Evolutionary conservation across 2,329 filamentous ascomycete genomes (phyloP).

Genomic region (Lachnellula cervina): DNA sequence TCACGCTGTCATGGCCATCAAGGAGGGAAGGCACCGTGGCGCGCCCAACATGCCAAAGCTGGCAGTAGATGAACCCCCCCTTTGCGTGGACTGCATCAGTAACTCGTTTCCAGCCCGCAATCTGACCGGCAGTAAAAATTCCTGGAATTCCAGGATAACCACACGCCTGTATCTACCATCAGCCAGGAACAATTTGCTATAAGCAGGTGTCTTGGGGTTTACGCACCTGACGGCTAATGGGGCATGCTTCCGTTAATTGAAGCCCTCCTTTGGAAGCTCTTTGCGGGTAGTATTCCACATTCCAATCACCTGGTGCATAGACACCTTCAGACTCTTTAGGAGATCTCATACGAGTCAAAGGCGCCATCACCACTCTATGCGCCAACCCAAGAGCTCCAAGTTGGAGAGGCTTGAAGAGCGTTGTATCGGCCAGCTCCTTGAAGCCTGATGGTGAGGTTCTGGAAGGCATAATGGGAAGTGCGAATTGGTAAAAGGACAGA

Average conservation of each 20-base stretch:
- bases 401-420: slow-evolving; percentile 38
- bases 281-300: slow-evolving; percentile 47
- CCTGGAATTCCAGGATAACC: slow-evolving; percentile 49
- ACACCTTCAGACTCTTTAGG: slow-evolving; percentile 28
- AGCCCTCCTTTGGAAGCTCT: slow-evolving; percentile 50
- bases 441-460: slow-evolving; percentile 15
- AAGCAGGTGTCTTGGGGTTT: slow-evolving; percentile 26
- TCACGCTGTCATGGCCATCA: slow-evolving; percentile 30
- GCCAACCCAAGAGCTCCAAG: slow-evolving; percentile 34
- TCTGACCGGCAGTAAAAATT: slow-evolving; percentile 48
- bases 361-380: slow-evolving; percentile 48
- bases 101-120: slow-evolving; percentile 52
- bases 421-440: slow-evolving; percentile 16
- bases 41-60: slow-evolving; percentile 58
- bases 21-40: slow-evolving; percentile 32
- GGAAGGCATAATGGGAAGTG: slow-evolving; percentile 13
- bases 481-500: background rate
- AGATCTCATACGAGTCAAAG: slow-evolving; percentile 19
- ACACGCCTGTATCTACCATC: slow-evolving; percentile 23
- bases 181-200: slow-evolving; percentile 26
- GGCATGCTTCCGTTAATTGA: slow-evolving; percentile 52
- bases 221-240: slow-evolving; percentile 37
- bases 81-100: slow-evolving; percentile 60
- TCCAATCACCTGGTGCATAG: slow-evolving; percentile 42
- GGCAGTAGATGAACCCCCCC: slow-evolving; percentile 54